Percentiles rank a stretch among this genome's conserved stretches.
phyloP scores from a whole-genome alignment of 106 monocot genomes.

The Gastrodia elata region DNA sequence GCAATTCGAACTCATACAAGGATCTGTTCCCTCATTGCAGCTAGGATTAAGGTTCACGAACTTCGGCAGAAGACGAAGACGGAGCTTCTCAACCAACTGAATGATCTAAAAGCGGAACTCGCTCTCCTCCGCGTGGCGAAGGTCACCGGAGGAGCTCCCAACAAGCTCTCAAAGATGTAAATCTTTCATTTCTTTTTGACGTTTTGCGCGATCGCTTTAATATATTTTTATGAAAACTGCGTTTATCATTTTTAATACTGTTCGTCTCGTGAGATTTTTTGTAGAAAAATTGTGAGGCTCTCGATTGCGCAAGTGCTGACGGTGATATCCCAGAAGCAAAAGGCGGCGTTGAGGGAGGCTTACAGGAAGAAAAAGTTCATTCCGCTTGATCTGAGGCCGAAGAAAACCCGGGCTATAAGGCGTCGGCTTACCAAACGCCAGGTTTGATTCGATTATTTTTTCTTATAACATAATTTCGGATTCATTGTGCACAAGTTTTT shows the following conservation, averaged over 20 bases:
- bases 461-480: neutral
- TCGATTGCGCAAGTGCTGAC: conserved; percentile 79
- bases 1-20: neutral
- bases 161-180: conserved; percentile 80
- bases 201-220: neutral
- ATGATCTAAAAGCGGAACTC: conserved; percentile 66
- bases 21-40: conserved; percentile 14
- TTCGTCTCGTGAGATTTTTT: neutral
- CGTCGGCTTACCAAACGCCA: conserved; percentile 75
- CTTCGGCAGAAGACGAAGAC: conserved; percentile 44
- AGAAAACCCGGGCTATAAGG: conserved; percentile 79
- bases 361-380: conserved; percentile 75
- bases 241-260: neutral
- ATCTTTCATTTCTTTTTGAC: neutral
- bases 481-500: neutral
- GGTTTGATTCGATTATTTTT: conserved; percentile 15
- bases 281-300: conserved; percentile 64
- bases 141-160: conserved; percentile 68
- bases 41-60: conserved; percentile 72
- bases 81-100: conserved; percentile 53
- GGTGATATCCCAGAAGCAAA: conserved; percentile 92
- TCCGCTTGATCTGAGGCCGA: conserved; percentile 77
- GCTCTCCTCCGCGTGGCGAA: conserved; percentile 67
- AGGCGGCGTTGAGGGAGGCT: conserved; percentile 64
- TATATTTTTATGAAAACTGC: neutral